Percentiles rank a stretch among this genome's conserved stretches.
These are phyloP conservation scores for Lasiodiplodia sp. DNA, from an alignment of 2,329 filamentous ascomycete species.

Conservation along the genomic window DNA sequence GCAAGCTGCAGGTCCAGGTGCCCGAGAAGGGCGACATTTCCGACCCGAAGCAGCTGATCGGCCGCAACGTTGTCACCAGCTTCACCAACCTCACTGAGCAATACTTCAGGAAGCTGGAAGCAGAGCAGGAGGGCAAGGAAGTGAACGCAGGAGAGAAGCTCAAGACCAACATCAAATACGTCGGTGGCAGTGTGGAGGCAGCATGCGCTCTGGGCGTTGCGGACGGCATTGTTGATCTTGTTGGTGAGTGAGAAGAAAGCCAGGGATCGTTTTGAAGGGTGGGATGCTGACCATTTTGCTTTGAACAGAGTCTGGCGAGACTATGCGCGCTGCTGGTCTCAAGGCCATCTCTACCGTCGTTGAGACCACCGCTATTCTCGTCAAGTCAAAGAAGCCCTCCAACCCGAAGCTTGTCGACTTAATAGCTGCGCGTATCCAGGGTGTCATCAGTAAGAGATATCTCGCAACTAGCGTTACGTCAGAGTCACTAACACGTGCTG, in stretches of 20 bases:
- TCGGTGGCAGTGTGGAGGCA: slow-evolving; percentile 96
- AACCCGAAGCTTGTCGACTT: slow-evolving; percentile 82
- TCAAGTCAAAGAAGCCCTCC: slow-evolving; percentile 85
- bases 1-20: slow-evolving; percentile 96
- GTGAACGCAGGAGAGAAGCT: slow-evolving; percentile 51
- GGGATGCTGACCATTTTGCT: slow-evolving; percentile 4
- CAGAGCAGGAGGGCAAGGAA: slow-evolving; percentile 52
- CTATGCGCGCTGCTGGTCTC: slow-evolving; percentile 94
- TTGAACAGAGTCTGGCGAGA: slow-evolving; percentile 86
- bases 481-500: slow-evolving; percentile 30
- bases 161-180: slow-evolving; percentile 87
- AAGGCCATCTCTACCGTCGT: slow-evolving; percentile 95
- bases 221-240: slow-evolving; percentile 96
- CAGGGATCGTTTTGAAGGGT: neutral
- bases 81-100: slow-evolving; percentile 84
- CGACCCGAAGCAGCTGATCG: slow-evolving; percentile 79
- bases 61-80: slow-evolving; percentile 93
- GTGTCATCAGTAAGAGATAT: slow-evolving; percentile 78
- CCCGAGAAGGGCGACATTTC: slow-evolving; percentile 80
- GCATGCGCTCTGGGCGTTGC: slow-evolving; percentile 95
- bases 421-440: slow-evolving; percentile 84
- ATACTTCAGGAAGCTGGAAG: slow-evolving; percentile 84
- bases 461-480: slow-evolving; percentile 31
- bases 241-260: slow-evolving; percentile 69
- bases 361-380: slow-evolving; percentile 84